Evolutionary conservation across 192 early-diverging fungal genomes (phyloP).

Genomic region (Coemansia sp.): DNA sequence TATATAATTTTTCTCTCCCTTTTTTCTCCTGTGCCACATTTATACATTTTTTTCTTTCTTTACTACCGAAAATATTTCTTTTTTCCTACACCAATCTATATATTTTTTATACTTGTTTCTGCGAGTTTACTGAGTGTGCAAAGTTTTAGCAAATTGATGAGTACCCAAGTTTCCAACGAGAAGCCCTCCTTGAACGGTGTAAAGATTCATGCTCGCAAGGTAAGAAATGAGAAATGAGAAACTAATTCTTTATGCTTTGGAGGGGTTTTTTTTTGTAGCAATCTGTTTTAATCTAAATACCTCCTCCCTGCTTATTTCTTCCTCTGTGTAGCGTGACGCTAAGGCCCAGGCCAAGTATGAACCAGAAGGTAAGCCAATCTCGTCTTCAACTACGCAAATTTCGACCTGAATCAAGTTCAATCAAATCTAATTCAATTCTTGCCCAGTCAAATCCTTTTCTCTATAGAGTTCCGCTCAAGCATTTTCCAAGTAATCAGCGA

Average conservation of each 20-base stretch:
- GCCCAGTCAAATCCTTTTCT: background rate
- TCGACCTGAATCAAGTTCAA: too few species aligned
- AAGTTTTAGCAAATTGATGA: conserved; percentile 35
- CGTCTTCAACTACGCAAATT: too few species aligned
- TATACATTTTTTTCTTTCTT: background rate
- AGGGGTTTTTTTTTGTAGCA: background rate
- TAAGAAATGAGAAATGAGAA: conserved; percentile 11
- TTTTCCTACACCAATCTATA: background rate
- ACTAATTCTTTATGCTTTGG: too few species aligned
- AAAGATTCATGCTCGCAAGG: conserved; percentile 52
- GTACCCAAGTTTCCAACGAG: conserved; percentile 51
- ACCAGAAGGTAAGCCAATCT: conserved; percentile 51
- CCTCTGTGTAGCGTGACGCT: conserved; percentile 53
- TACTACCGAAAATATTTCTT: background rate
- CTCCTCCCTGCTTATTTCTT: background rate
- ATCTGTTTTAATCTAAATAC: background rate
- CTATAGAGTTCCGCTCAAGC: conserved; percentile 33
- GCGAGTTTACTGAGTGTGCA: background rate
- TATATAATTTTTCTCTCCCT: background rate
- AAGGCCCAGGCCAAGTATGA: conserved; percentile 73
- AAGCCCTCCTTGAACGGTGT: conserved; percentile 59
- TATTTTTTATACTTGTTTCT: background rate
- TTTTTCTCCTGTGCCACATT: background rate
- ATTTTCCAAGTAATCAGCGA: conserved; percentile 57
- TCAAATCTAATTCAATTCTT: background rate